Base-by-base conservation (phyloP, 768 basidiomycete species). In the Boletus rex-veris region DNA sequence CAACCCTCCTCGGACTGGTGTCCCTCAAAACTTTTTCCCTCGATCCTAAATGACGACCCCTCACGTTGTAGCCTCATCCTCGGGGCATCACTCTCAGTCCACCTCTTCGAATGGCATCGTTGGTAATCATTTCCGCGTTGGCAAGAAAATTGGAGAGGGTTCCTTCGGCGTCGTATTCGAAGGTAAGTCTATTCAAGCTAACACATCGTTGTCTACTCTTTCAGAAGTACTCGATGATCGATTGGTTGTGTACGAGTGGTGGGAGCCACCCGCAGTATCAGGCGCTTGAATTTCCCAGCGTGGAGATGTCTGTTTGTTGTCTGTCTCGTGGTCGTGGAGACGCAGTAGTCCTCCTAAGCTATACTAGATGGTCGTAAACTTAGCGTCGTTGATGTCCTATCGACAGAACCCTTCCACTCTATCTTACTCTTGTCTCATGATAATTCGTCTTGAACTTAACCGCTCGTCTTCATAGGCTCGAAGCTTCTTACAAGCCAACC, bases 81-180 rank as follows among this genome's bases (percentile, higher is more conserved):
- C 83, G 42, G 75, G 75, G 19, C 86, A 88, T 71, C 84, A 81
- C 48, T 79, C 83, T 16, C 82, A 83, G 65, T 78, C 83, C 44
- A 74, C 82, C 45, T 77, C 81, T 28, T 79, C 74, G 38, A 88
- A 84, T 71, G 83, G 87, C 63, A 82, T 91, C 70, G 86, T 91
- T 54, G 89, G 89, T 40, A 84, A 78, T 64, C 83, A 90, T 69
- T 91, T 83, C 68, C 81, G 90, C 58, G 94, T 98, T 48, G 96
- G 96, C 47, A 94, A 96, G 81, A 98, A 98, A 84, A 96, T 98
- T 70, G 96, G 96, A 45, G 96, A 99, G 75, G 96, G 96, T 47
- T 91, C 88, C n/a, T 99, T 99, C 70, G 96, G 96, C 65, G 96
- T 98, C 60, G 88, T 98, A 58, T 92, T 97, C 73, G 87, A 98